A percentile compares a stretch with the other conserved stretches of the same genome.
phyloP scores from a whole-genome alignment of 2,329 filamentous ascomycete species.

The Dendryphion nanum region DNA sequence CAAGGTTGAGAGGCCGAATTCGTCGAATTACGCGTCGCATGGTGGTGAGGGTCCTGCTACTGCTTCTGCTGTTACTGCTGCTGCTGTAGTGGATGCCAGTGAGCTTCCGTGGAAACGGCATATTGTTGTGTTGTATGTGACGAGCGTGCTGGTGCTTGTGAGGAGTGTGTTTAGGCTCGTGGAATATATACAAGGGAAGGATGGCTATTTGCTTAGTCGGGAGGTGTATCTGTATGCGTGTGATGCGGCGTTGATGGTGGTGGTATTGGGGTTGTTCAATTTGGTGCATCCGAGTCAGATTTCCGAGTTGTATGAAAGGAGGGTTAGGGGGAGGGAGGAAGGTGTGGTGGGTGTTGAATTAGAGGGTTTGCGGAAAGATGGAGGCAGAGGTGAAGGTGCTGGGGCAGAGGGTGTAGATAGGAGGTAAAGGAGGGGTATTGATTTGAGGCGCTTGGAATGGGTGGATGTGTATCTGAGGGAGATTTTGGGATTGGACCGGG shows the following conservation, averaged over 20 bases:
- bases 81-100: slow-evolving; percentile 1
- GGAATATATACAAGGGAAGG: slow-evolving; percentile 48
- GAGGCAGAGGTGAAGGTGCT: too few relatives aligned
- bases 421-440: too few relatives aligned
- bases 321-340: too few relatives aligned
- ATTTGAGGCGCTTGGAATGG: too few relatives aligned
- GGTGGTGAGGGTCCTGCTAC: too few relatives aligned
- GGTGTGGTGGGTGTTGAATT: too few relatives aligned
- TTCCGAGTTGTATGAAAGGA: slow-evolving; percentile 2
- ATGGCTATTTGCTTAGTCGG: slow-evolving; percentile 44
- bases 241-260: slow-evolving; percentile 44
- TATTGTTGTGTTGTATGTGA: slow-evolving; percentile 44
- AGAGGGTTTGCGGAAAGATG: too few relatives aligned
- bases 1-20: too few relatives aligned
- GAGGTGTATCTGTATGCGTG: slow-evolving; percentile 48
- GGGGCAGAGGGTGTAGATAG: too few relatives aligned
- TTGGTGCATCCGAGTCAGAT: slow-evolving; percentile 35
- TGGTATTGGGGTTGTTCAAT: slow-evolving; percentile 44
- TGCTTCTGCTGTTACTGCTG: neutral
- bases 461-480: too few relatives aligned
- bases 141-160: slow-evolving; percentile 48
- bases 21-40: too few relatives aligned
- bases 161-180: slow-evolving; percentile 49
- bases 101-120: slow-evolving; percentile 30
- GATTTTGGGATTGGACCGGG: too few relatives aligned